Evolutionary conservation across 1,139 yeast species (phyloP).

Genomic region (Debaryomyces psychrophilus): DNA sequence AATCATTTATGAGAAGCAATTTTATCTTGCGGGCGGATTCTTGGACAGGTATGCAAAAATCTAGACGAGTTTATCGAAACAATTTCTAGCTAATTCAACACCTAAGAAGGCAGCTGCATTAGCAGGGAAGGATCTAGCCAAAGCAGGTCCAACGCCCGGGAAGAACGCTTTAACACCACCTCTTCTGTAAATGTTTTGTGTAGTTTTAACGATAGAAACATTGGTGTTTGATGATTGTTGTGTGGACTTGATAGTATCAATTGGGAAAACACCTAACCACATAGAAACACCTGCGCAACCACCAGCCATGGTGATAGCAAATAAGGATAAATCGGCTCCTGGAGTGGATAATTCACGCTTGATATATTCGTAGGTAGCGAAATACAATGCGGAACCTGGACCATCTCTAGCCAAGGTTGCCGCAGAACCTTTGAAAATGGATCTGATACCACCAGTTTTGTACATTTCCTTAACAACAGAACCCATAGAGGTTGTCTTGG

Average conservation of each 20-base stretch:
- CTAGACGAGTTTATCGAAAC: slow-evolving; percentile 49
- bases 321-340: slow-evolving; percentile 62
- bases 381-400: slow-evolving; percentile 96
- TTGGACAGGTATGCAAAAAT: background rate
- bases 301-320: slow-evolving; percentile 86
- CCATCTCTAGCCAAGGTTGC: slow-evolving; percentile 97
- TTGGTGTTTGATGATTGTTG: slow-evolving; percentile 68
- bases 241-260: slow-evolving; percentile 91
- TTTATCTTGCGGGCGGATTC: too few relatives aligned
- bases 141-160: slow-evolving; percentile 97
- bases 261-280: slow-evolving; percentile 97
- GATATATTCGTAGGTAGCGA: slow-evolving; percentile 88
- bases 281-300: slow-evolving; percentile 94
- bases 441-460: slow-evolving; percentile 77
- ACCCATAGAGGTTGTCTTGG: slow-evolving; percentile 52
- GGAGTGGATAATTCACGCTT: slow-evolving; percentile 63
- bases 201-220: slow-evolving; percentile 66
- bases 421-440: slow-evolving; percentile 86
- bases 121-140: slow-evolving; percentile 94
- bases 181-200: slow-evolving; percentile 60
- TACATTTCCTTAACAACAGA: slow-evolving; percentile 73
- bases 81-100: slow-evolving; percentile 82
- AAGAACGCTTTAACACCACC: slow-evolving; percentile 92
- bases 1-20: too few relatives aligned
- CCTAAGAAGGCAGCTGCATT: slow-evolving; percentile 98